Conservation (phyloP, 2,329 filamentous ascomycete genomes). For the Colletotrichum gigasporum region DNA sequence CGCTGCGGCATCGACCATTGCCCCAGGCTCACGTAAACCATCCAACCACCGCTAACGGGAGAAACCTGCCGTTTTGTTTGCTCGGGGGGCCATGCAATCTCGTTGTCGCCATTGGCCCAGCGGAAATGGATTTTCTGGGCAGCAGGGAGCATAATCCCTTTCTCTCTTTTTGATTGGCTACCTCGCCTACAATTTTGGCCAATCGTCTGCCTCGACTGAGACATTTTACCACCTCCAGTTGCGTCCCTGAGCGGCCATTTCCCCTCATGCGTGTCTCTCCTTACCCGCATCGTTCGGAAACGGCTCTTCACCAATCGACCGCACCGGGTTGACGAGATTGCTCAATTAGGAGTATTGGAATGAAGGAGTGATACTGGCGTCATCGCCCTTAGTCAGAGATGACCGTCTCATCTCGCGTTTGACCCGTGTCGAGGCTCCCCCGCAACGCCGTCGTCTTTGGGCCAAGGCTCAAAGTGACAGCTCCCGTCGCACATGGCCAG, state of each 20-base stretch:
- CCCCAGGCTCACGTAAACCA: slow-evolving; percentile 12
- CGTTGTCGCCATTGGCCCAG: slow-evolving; percentile 6
- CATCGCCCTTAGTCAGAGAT: slow-evolving; percentile 17
- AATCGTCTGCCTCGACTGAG: slow-evolving; percentile 27
- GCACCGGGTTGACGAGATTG: slow-evolving; percentile 9
- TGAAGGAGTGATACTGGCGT: slow-evolving; percentile 5
- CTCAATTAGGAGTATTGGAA: slow-evolving; percentile 5
- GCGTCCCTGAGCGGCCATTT: slow-evolving; percentile 18
- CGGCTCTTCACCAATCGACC: slow-evolving; percentile 21
- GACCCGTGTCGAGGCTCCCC: not conserved
- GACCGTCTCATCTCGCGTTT: slow-evolving; percentile 12
- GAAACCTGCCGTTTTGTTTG: not conserved
- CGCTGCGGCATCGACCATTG: not conserved
- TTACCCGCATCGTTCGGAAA: slow-evolving; percentile 36
- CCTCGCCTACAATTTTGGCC: slow-evolving; percentile 22
- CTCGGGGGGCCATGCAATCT: not conserved
- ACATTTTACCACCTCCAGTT: slow-evolving; percentile 14
- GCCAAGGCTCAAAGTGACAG: slow-evolving; percentile 1
- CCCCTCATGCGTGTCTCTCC: slow-evolving; percentile 43
- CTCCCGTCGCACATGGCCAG: slow-evolving; percentile 7
- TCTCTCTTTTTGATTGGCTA: slow-evolving; percentile 32
- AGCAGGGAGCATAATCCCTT: slow-evolving; percentile 32
- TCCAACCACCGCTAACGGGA: slow-evolving; percentile 4
- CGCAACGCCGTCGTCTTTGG: slow-evolving; percentile 1
- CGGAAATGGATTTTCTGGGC: slow-evolving; percentile 18